Conservation (phyloP, 805 yeast species). For the Phaffomyces thermotolerans region DNA sequence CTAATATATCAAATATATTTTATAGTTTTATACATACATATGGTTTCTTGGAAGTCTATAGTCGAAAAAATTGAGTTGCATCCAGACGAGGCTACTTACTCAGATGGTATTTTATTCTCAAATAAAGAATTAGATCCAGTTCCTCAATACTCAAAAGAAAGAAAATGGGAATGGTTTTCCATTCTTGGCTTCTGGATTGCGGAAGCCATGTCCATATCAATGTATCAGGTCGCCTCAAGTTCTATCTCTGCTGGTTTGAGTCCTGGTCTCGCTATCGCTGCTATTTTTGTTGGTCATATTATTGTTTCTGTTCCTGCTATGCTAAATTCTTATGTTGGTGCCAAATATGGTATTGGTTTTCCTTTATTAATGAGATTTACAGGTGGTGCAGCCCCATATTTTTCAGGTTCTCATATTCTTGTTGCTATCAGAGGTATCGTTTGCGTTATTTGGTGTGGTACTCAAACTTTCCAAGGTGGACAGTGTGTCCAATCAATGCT, state of each 20-base stretch:
- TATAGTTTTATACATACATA: background rate
- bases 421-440: conserved; percentile 28
- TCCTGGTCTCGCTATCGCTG: conserved; percentile 42
- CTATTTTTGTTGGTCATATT: conserved; percentile 22
- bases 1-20: too few relatives aligned
- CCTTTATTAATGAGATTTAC: conserved; percentile 28
- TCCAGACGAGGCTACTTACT: conserved; percentile 15
- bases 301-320: conserved; percentile 21
- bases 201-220: conserved; percentile 70
- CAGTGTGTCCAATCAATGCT: conserved; percentile 66
- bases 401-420: conserved; percentile 26
- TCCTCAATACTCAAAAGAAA: conserved; percentile 47
- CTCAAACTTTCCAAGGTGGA: conserved; percentile 68
- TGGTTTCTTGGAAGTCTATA: conserved; percentile 2
- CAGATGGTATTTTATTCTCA: conserved; percentile 33
- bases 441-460: conserved; percentile 56
- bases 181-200: conserved; percentile 54
- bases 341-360: conserved; percentile 30
- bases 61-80: conserved; percentile 13
- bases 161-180: conserved; percentile 60
- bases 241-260: conserved; percentile 55
- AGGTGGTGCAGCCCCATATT: conserved; percentile 30
- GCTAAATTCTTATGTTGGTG: conserved; percentile 23
- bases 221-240: conserved; percentile 75
- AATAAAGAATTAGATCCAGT: conserved; percentile 66